Conservation (phyloP, 176 grass and related monocot species). For the Cocos nucifera region DNA sequence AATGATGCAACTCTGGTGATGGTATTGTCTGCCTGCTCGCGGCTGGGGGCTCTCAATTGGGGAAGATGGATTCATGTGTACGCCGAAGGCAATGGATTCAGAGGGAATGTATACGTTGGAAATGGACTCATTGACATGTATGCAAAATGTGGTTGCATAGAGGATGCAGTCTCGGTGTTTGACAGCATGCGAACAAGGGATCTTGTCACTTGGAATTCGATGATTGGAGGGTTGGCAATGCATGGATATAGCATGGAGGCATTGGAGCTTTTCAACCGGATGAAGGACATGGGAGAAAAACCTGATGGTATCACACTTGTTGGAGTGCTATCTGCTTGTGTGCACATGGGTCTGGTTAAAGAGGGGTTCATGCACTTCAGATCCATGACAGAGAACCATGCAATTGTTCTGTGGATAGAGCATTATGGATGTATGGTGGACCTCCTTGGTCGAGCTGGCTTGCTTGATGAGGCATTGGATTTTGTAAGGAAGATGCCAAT, state of each 20-base stretch:
- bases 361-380: constrained; percentile 4
- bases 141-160: constrained; percentile 15
- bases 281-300: background rate
- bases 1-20: constrained; percentile 16
- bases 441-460: constrained; percentile 14
- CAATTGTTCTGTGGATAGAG: constrained; percentile 6
- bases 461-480: constrained; percentile 1
- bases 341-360: constrained; percentile 9
- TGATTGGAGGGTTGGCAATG: constrained; percentile 16
- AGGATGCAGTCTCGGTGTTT: background rate
- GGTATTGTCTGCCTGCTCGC: constrained; percentile 10
- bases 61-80: constrained; percentile 20
- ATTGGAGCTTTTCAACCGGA: constrained; percentile 9
- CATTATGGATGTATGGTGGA: constrained; percentile 19
- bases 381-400: constrained; percentile 6
- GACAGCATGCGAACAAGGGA: background rate
- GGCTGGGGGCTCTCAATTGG: constrained; percentile 1
- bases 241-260: constrained; percentile 10
- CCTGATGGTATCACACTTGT: constrained; percentile 18
- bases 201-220: constrained; percentile 17
- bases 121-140: constrained; percentile 23
- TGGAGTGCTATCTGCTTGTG: constrained; percentile 11
- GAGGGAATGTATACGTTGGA: background rate
- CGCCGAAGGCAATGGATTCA: constrained; percentile 1
- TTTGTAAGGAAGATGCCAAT: constrained; percentile 13